Evolutionary conservation across 108 stramenopile genomes (phyloP), one percentile per base, ranked within the genome.

Genomic region (Pelagomonas calceolata): DNA sequence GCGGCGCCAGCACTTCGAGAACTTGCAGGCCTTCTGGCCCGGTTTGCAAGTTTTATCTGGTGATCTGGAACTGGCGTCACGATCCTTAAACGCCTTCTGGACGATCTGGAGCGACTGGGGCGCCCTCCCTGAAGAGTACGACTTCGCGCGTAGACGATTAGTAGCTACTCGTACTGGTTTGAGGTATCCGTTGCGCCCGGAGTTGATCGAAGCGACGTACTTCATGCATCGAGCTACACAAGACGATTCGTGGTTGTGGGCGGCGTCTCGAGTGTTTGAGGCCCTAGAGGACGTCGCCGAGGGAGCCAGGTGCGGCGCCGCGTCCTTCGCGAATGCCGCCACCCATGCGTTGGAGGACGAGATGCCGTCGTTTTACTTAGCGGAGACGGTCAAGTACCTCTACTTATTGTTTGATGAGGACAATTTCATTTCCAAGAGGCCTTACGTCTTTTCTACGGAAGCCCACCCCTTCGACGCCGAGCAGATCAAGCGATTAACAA

Each of bases 21-120:
- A 87, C 36, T 78, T 97, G n/a, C 89, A 90, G 84, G 91, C 94
- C 15, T 97, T 97, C 77, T 93, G 90, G 76, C 96, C 96, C 0
- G 96, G 96, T 14, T 76, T 97, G 85, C 94, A 95, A 75, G 77
- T 86, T 14, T 78, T 92, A 30, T 66, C 94, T 0, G 96, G 96
- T 12, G 90, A 94, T 63, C 64, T 89, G 5, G 66, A 72, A 18
- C 85, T 89, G 18, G 89, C 93, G 0, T 85, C 92, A 4, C 79
- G 85, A 68, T 81, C 90, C 30, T 63, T 91, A 4, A 94, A 93
- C 67, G 85, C 84, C 32, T 91, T 93, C 66, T 91, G 86, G 70
- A 64, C 83, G 30, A 91, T 91, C 21, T 67, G 90, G 76, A 85
- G 86, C 63, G 83, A 84, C 60, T 82, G 89, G 0, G 89, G 89